Evolutionary conservation across 1,284 basidiomycete genomes (phyloP).

Genomic region (Earliella scabrosa): DNA sequence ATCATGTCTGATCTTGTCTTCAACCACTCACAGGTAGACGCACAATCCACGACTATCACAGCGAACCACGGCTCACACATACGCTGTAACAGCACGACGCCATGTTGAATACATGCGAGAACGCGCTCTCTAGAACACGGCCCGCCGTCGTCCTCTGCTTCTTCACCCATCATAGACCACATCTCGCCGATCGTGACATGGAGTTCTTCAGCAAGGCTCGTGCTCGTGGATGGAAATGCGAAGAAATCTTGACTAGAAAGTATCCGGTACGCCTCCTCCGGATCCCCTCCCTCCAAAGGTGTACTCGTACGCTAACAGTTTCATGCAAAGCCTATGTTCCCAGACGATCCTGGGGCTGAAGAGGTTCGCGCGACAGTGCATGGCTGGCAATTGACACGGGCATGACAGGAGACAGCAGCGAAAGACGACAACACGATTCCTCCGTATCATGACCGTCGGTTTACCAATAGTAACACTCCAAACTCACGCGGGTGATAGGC

Average conservation of each 20-base stretch:
- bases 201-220: constrained; percentile 80
- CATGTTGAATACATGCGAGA: constrained; percentile 78
- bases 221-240: constrained; percentile 74
- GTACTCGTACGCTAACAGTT: neutral
- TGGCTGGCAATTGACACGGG: constrained; percentile 67
- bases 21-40: constrained; percentile 78
- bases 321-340: constrained; percentile 78
- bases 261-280: constrained; percentile 67
- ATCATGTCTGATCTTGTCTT: constrained; percentile 93
- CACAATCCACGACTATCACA: neutral
- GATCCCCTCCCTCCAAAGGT: too few relatives aligned
- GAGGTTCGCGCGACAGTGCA: constrained; percentile 75
- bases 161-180: constrained; percentile 91
- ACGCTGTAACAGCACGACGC: constrained; percentile 72
- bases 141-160: constrained; percentile 79
- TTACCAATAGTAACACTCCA: too few relatives aligned
- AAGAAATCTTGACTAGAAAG: constrained; percentile 71
- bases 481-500: too few relatives aligned
- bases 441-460: too few relatives aligned
- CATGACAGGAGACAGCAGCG: neutral
- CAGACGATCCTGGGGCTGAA: constrained; percentile 81
- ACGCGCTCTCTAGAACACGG: constrained; percentile 34
- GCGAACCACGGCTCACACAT: neutral
- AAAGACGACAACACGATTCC: neutral
- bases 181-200: constrained; percentile 84